phyloP scores from a whole-genome alignment of 805 yeast genomes.

The Komagataella ulmi region DNA sequence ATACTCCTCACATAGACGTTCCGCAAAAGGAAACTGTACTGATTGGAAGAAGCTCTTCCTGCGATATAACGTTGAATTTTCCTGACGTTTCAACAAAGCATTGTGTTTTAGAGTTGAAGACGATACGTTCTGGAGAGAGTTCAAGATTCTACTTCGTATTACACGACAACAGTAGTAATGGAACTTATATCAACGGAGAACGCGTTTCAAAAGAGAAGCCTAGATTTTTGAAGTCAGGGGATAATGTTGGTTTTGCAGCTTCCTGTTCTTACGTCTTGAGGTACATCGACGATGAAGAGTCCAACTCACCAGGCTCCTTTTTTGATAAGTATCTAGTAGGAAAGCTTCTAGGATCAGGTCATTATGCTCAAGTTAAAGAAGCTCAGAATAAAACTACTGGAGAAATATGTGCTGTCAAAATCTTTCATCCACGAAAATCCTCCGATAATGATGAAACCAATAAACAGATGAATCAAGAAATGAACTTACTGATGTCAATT shows the following conservation, averaged over 20 bases:
- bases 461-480: slow-evolving; percentile 42
- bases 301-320: slow-evolving; percentile 21
- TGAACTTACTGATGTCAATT: slow-evolving; percentile 48
- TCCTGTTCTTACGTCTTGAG: slow-evolving; percentile 16
- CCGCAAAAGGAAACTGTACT: not conserved
- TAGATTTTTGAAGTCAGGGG: slow-evolving; percentile 46
- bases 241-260: slow-evolving; percentile 39
- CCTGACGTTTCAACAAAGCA: slow-evolving; percentile 55
- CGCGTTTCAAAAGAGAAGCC: slow-evolving; percentile 34
- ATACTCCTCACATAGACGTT: slow-evolving; percentile 2
- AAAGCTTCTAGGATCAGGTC: slow-evolving; percentile 58
- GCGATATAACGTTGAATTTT: slow-evolving; percentile 33
- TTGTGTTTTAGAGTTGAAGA: slow-evolving; percentile 35
- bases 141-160: not conserved
- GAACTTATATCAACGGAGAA: slow-evolving; percentile 52
- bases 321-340: slow-evolving; percentile 47
- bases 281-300: slow-evolving; percentile 7
- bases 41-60: slow-evolving; percentile 45
- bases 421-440: slow-evolving; percentile 33
- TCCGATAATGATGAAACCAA: slow-evolving; percentile 13
- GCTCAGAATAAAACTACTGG: slow-evolving; percentile 48
- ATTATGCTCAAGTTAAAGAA: slow-evolving; percentile 71
- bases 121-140: slow-evolving; percentile 18
- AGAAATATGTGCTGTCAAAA: slow-evolving; percentile 56
- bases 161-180: slow-evolving; percentile 46